Conservation (phyloP, 768 basidiomycete genomes). For the Pulveroboletus sp. region DNA sequence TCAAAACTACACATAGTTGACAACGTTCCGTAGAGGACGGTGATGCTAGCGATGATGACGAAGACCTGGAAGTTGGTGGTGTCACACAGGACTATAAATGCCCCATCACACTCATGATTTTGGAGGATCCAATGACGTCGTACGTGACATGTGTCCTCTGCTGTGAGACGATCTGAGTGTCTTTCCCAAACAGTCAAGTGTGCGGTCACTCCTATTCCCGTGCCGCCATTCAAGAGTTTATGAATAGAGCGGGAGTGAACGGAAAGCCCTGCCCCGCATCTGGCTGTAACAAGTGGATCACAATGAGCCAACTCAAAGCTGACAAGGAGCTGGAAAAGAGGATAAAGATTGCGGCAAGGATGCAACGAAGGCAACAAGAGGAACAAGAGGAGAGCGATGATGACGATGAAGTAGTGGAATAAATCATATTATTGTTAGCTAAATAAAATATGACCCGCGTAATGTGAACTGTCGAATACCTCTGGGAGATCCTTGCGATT, state of each 20-base stretch:
- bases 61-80: conserved; percentile 88
- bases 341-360: conserved; percentile 56
- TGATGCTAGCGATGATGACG: conserved; percentile 80
- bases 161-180: conserved; percentile 2
- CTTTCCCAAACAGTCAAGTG: conserved; percentile 39
- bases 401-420: conserved; percentile 60
- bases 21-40: conserved; percentile 55
- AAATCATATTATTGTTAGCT: not conserved
- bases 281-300: conserved; percentile 65
- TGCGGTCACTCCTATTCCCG: conserved; percentile 86
- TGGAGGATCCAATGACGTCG: conserved; percentile 82
- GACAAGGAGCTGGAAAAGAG: conserved; percentile 63
- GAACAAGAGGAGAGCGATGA: conserved; percentile 35
- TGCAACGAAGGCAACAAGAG: conserved; percentile 41
- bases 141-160: conserved; percentile 36
- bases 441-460: conserved; percentile 5
- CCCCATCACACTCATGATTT: conserved; percentile 66
- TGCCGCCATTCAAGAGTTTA: conserved; percentile 64
- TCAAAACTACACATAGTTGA: not conserved
- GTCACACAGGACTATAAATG: conserved; percentile 82
- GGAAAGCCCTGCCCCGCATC: conserved; percentile 63
- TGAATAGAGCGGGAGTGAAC: conserved; percentile 35
- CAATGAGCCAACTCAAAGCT: conserved; percentile 44
- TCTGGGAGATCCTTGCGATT: too few relatives aligned
- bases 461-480: conserved; percentile 9